Base-by-base conservation (phyloP, 305 asterid species). In the Coffea humblotiana region DNA sequence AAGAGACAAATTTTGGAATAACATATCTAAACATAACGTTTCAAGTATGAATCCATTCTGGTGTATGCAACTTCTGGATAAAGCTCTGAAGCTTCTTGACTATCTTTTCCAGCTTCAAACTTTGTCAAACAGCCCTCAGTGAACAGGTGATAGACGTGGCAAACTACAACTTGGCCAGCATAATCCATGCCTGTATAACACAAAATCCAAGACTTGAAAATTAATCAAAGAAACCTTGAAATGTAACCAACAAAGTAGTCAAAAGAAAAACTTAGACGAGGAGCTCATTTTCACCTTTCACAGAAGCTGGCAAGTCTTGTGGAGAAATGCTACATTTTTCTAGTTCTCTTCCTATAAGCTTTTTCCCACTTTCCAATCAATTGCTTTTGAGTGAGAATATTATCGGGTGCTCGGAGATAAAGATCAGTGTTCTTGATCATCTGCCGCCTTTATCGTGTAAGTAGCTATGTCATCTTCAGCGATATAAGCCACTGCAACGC, bases 71-170 rank as follows among this genome's bases (percentile, higher is more conserved):
- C 93, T 75, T 94, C 87, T 11, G 97, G 97, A 81, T 91, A 94
- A 35, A 92, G 97, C 49, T 72, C 65, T 0, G 97, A 92, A 47
- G 97, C 98, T 83, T 94, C 97, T 84, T 87, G 92, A 8, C 88
- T 92, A 32, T 84, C 78, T 82, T 90, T 91, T 32, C 89, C 92
- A 10, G 90, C 89, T 77, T 89, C 94, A 71, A 94, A 91, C 83
- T 88, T 91, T n/a, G 97, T 92, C 82, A 89, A 79, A 83, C 98
- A 88, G 14, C 98, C 97, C 56, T 94, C 97, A 8, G 87, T 90
- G 86, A 88, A 92, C 3, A 93, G 85, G 78, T 93, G 93, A 54
- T 93, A 89, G 86, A 88, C 89, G 86, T 91, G 97, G 15, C 96
- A 88, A 23, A 90, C 16, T 77, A 90, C 97, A 45, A 91, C 97